These are phyloP conservation scores for Candida peoriensis DNA, from an alignment of 805 yeast species.

Conservation along the genomic window DNA sequence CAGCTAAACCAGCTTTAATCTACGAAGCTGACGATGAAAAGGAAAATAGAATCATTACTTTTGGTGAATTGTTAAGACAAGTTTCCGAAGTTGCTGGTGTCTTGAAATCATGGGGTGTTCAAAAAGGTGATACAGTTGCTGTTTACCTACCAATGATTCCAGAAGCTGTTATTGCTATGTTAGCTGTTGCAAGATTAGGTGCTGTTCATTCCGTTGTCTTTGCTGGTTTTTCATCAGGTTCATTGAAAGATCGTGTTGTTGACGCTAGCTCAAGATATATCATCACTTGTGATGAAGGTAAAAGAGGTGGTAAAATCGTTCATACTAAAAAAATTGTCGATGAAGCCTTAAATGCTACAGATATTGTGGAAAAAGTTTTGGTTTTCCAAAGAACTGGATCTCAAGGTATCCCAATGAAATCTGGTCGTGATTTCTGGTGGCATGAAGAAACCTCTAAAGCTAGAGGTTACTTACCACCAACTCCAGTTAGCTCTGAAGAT, in stretches of 20 bases:
- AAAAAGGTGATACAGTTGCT: slow-evolving; percentile 94
- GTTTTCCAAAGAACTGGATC: slow-evolving; percentile 88
- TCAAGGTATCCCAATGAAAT: slow-evolving; percentile 61
- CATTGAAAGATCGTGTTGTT: slow-evolving; percentile 82
- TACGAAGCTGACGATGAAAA: slow-evolving; percentile 92
- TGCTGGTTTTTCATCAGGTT: slow-evolving; percentile 95
- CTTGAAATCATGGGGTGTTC: slow-evolving; percentile 77
- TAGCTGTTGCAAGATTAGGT: slow-evolving; percentile 91
- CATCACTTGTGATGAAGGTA: slow-evolving; percentile 92
- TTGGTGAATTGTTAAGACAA: slow-evolving; percentile 77
- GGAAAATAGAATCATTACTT: slow-evolving; percentile 70
- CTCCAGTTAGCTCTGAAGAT: slow-evolving; percentile 85
- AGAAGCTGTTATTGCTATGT: slow-evolving; percentile 89
- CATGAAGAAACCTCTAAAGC: slow-evolving; percentile 80
- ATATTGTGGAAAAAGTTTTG: slow-evolving; percentile 69
- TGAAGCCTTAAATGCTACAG: slow-evolving; percentile 79
- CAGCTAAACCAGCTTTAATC: slow-evolving; percentile 77
- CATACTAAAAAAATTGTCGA: slow-evolving; percentile 93
- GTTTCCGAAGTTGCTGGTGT: slow-evolving; percentile 86
- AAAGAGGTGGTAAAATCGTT: slow-evolving; percentile 92
- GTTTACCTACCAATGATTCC: slow-evolving; percentile 97
- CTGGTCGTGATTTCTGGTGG: slow-evolving; percentile 93
- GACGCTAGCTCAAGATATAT: slow-evolving; percentile 85
- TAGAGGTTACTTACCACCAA: slow-evolving; percentile 83
- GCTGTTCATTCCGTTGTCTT: slow-evolving; percentile 95